A percentile compares a stretch with the other conserved stretches of the same genome.
phyloP scores from a whole-genome alignment of 1,284 basidiomycete species.

The Melampsora abietis-canadensis region DNA sequence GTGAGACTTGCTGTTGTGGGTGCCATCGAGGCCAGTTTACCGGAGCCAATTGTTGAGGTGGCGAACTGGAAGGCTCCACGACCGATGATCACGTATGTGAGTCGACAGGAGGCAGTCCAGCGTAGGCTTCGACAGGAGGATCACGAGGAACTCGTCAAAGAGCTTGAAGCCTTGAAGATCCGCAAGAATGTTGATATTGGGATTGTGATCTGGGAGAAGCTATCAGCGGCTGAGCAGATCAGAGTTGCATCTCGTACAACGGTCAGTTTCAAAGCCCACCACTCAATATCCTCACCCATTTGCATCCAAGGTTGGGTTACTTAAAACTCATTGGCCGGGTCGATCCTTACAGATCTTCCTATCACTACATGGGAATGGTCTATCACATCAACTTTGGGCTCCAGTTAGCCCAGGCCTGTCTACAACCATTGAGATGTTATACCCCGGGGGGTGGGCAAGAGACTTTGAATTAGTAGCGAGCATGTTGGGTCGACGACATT shows the following conservation, averaged over 20 bases:
- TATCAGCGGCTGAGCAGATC: slow-evolving; percentile 10
- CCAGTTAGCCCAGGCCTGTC: slow-evolving; percentile 61
- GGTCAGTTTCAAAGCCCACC: not conserved
- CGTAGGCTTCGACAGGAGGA: slow-evolving; percentile 63
- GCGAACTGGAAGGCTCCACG: slow-evolving; percentile 53
- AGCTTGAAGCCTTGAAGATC: slow-evolving; percentile 60
- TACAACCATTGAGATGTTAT: slow-evolving; percentile 77
- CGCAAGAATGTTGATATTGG: slow-evolving; percentile 64
- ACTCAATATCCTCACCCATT: slow-evolving; percentile 61
- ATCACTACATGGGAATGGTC: slow-evolving; percentile 61
- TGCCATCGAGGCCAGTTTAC: slow-evolving; percentile 36
- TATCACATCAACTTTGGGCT: slow-evolving; percentile 75
- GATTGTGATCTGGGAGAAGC: slow-evolving; percentile 26
- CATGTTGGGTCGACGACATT: slow-evolving; percentile 71
- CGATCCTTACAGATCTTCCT: slow-evolving; percentile 53
- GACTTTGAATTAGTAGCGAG: slow-evolving; percentile 68
- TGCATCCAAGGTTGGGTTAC: not conserved
- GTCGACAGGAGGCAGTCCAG: slow-evolving; percentile 61
- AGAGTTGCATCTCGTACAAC: slow-evolving; percentile 2
- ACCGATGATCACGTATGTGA: slow-evolving; percentile 71
- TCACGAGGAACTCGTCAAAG: slow-evolving; percentile 62
- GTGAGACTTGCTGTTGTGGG: slow-evolving; percentile 56
- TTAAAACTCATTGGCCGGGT: not conserved
- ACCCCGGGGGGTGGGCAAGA: slow-evolving; percentile 69
- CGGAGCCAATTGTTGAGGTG: slow-evolving; percentile 47